These are phyloP conservation scores for Macrotyloma uniflorum DNA, from an alignment of 306 rosid species.

Conservation along the genomic window DNA sequence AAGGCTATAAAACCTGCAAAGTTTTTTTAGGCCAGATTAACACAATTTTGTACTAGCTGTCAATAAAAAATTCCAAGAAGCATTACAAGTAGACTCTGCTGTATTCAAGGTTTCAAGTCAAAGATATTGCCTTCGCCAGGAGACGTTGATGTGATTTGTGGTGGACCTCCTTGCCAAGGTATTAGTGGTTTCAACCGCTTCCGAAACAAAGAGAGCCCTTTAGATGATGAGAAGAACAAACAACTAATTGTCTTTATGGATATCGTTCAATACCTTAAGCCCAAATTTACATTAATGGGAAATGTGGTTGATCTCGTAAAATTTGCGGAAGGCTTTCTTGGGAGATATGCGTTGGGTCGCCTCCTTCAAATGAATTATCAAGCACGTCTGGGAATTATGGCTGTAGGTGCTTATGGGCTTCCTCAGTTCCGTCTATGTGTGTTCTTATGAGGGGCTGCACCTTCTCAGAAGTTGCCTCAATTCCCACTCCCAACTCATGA, in stretches of 20 bases:
- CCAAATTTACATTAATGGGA: conserved; percentile 80
- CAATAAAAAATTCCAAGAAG: no score
- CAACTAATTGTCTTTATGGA: conserved; percentile 83
- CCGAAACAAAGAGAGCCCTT: conserved; percentile 64
- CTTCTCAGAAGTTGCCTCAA: no score
- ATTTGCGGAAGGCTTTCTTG: conserved; percentile 80
- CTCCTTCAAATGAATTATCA: conserved; percentile 88
- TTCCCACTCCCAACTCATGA: no score
- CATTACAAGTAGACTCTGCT: no score
- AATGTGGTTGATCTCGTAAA: conserved; percentile 82
- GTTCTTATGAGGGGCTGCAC: no score
- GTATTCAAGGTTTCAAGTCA: no score
- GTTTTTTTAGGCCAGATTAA: no score
- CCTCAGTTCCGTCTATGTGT: conserved; percentile 92
- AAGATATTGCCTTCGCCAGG: no score
- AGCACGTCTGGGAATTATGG: conserved; percentile 79
- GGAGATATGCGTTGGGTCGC: conserved; percentile 89
- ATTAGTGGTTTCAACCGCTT: conserved; percentile 86
- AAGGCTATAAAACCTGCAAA: no score
- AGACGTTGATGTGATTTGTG: no score
- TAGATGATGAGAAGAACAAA: conserved; percentile 78
- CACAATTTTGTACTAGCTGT: no score
- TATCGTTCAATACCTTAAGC: conserved; percentile 67
- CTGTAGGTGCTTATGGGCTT: conserved; percentile 90
- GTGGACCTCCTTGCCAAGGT: conserved; percentile 99